phyloP scores from a whole-genome alignment of 2,329 filamentous ascomycete species.

The Chrysosphaeria jannelii region DNA sequence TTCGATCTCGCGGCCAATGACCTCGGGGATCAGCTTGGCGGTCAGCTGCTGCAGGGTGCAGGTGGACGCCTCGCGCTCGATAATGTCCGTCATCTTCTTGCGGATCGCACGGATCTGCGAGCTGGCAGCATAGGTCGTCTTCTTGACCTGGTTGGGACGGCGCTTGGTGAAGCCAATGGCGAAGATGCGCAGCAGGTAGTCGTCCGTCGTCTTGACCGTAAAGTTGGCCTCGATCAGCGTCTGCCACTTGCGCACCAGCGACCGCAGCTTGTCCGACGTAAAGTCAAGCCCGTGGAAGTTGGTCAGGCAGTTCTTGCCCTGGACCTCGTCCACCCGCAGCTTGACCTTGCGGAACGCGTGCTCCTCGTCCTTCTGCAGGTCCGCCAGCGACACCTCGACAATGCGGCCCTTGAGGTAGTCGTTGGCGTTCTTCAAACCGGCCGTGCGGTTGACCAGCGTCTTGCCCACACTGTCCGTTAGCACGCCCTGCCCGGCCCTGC shows the following conservation, averaged over 20 bases:
- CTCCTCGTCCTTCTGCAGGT: constrained; percentile 99
- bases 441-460: constrained; percentile 97
- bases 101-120: constrained; percentile 95
- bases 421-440: constrained; percentile 99
- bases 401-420: constrained; percentile 96
- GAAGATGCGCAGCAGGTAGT: constrained; percentile 97
- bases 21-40: constrained; percentile 96
- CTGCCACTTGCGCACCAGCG: constrained; percentile 98
- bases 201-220: constrained; percentile 98
- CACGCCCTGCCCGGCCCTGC: too few species aligned
- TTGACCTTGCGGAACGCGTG: constrained; percentile 99
- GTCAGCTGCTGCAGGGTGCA: constrained; percentile 92
- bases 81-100: constrained; percentile 99
- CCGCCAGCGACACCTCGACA: constrained; percentile 93
- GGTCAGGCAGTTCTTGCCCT: constrained; percentile 99
- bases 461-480: constrained; percentile 89
- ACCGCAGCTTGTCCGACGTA: constrained; percentile 98
- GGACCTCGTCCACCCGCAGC: constrained; percentile 92
- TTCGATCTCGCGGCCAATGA: constrained; percentile 98
- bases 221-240: constrained; percentile 97
- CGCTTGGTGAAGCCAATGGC: constrained; percentile 98
- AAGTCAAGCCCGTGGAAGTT: constrained; percentile 99
- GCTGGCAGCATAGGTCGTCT: constrained; percentile 93
- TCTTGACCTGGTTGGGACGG: constrained; percentile 99
- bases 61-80: constrained; percentile 77